Base-by-base conservation (phyloP, 2,329 filamentous ascomycete species). In the Trichoderma brevicompactum region DNA sequence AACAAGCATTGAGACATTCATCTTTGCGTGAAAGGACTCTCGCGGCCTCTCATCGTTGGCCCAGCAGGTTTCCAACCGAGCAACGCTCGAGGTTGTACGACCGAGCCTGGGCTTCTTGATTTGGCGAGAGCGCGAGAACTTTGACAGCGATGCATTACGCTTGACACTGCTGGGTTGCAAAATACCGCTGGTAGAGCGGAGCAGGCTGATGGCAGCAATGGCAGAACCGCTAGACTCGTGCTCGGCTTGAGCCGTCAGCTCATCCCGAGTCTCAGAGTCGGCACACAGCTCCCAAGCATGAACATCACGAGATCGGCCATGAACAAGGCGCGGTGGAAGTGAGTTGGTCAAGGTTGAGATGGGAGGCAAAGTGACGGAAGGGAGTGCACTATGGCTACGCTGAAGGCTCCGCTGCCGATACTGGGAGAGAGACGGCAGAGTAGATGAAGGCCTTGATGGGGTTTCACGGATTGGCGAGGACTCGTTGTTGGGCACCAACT, bases 281-380 rank as follows among this genome's bases (percentile, higher is more conserved):
- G 92, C 94, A 79, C 91, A 94, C 65, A 92, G 92, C 73, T 96
- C 92, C 94, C 94, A 97, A 7, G 90, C 91, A 58, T 93, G 88
- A 17, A 93, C 92, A 75, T 97, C 92, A 63, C 92, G 88, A 65
- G 94, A 97, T 65, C 94, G 86, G 63, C 92, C 92, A 64, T 89
- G 87, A 40, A 80, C 79, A 17, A 89, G 79, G 41, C 82, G 81
- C 19, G 84, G 85, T 32, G 85, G 83, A 13, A 86, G 77, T n/a
- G 79, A 76, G 71, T 77, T 79, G 9, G 84, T 85, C 46, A 87
- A 74, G 15, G 80, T 77, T 5, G 83, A 83, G 66, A 86, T 83
- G 56, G 84, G 83, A 28, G 84, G 82, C n/a, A 87, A 79, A 5
- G 84, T 87, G 67, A 85, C 78, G 64, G 83, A 81, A 43, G 83